These are phyloP conservation scores for Rubia tinctorum DNA, from an alignment of 305 asterid species.

Conservation along the genomic window DNA sequence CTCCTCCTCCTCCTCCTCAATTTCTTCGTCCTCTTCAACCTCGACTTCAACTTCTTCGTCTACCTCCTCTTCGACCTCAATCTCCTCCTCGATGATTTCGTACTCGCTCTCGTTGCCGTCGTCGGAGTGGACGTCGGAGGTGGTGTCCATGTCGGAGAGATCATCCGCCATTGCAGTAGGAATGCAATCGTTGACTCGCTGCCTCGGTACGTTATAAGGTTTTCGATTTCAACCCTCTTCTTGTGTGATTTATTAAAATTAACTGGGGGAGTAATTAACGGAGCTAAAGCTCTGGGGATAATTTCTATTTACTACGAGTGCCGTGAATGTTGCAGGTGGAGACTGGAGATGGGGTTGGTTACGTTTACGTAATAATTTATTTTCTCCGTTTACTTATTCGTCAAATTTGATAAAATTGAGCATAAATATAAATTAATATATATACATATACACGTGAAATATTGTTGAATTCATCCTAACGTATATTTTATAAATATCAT, in stretches of 20 bases:
- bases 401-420: too few species aligned
- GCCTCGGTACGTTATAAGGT: background rate
- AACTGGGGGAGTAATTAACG: background rate
- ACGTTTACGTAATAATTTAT: too few species aligned
- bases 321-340: background rate
- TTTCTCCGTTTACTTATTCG: too few species aligned
- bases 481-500: too few species aligned
- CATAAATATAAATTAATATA: too few species aligned
- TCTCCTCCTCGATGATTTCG: constrained; percentile 41
- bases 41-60: constrained; percentile 13
- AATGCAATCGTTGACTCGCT: background rate
- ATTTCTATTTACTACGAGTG: background rate
- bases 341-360: background rate
- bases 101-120: constrained; percentile 17
- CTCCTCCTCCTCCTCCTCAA: background rate
- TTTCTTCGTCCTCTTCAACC: constrained; percentile 18
- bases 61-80: constrained; percentile 39
- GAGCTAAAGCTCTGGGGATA: background rate
- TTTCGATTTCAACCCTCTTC: background rate
- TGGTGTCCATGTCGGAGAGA: background rate
- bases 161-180: background rate
- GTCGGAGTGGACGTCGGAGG: constrained; percentile 1
- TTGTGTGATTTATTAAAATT: background rate
- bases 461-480: too few species aligned
- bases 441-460: too few species aligned